Evolutionary conservation across 2,329 filamentous ascomycete genomes (phyloP).

Genomic region (Calonectria crousiana): DNA sequence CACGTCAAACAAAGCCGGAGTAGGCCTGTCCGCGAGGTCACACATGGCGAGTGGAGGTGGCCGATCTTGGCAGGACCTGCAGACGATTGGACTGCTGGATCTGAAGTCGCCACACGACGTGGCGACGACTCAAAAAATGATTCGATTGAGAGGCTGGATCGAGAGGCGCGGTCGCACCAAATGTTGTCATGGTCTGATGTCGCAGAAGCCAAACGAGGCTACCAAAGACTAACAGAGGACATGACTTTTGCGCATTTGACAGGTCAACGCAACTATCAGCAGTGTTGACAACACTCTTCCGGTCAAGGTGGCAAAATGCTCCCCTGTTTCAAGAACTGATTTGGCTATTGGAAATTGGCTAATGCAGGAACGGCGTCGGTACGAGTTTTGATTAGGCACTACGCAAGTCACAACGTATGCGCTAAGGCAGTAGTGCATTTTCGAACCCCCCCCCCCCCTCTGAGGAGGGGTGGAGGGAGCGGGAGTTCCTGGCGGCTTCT

Average conservation of each 20-base stretch:
- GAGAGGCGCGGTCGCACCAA: conserved; percentile 21
- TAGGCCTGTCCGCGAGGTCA: conserved; percentile 24
- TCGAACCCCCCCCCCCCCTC: conserved; percentile 26
- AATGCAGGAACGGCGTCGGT: conserved; percentile 47
- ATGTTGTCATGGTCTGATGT: conserved; percentile 20
- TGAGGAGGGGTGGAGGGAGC: conserved; percentile 39
- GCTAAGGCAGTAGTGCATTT: conserved; percentile 35
- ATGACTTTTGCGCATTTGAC: conserved; percentile 22
- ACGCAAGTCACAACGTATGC: conserved; percentile 43
- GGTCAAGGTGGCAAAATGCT: conserved; percentile 33
- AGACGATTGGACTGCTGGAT: conserved; percentile 11
- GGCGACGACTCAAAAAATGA: conserved; percentile 17
- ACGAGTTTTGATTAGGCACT: conserved; percentile 41
- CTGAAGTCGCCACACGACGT: conserved; percentile 38
- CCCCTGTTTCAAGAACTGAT: conserved; percentile 45
- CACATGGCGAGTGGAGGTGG: conserved; percentile 33
- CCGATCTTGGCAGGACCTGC: conserved; percentile 23
- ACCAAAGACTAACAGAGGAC: conserved; percentile 15
- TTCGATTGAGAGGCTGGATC: conserved; percentile 23
- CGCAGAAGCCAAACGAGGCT: conserved; percentile 11
- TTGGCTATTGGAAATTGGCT: conserved; percentile 41
- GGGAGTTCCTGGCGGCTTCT: conserved; percentile 42
- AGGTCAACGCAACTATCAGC: conserved; percentile 23
- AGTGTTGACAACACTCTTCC: conserved; percentile 23
- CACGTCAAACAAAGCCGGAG: conserved; percentile 16